Base-by-base conservation (phyloP, 2,329 filamentous ascomycete species). In the Stachybotrys elegans region DNA sequence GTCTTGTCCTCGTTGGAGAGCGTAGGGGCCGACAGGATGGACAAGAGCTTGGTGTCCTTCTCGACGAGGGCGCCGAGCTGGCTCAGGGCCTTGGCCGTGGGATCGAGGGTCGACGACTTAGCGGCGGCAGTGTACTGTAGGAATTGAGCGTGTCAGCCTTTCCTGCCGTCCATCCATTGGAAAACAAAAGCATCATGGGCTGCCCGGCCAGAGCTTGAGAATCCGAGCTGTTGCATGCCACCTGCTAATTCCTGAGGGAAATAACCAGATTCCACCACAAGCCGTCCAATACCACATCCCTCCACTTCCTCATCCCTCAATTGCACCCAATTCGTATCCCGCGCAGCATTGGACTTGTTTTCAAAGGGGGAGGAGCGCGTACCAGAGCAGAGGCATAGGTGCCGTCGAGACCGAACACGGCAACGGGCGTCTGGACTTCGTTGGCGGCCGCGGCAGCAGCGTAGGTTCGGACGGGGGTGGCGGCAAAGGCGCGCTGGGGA, bases 351-450 rank as follows among this genome's bases (percentile, higher is more conserved):
- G n/a, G n/a, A n/a, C n/a, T n/a, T n/a, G n/a, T n/a, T n/a, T n/a
- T n/a, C 3, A 34, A 16, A 17, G 31, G 31, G 3, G 43, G 31
- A 37, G 19, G 37, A 21, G 41, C 47, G 56, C 88, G 69, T 92
- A 98, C 93, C 84, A 98, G 80, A 76, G 93, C 93, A 75, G 86
- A 90, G 68, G 93, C 93, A 76, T 98, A 98, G 67, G 92, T 97
- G 71, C 93, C 93, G 72, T 97, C 93, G 65, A 98, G 76, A 60
- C 93, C 93, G 73, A 89, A 98, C 64, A 98, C 81, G 60, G 91
- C 81, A 66, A 96, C 78, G 57, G 93, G 93, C 60, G 92, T 83
- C 78, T 88, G 91, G 68, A 82, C 72, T 49, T 84, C 81, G 67
- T 81, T 73, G 61, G 76, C 68, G 57, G 81, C 67, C 61, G 79